Evolutionary conservation across 345 rosid genomes (phyloP), one percentile per base, ranked within the genome.

Genomic region (Arabidopsis suecica): DNA sequence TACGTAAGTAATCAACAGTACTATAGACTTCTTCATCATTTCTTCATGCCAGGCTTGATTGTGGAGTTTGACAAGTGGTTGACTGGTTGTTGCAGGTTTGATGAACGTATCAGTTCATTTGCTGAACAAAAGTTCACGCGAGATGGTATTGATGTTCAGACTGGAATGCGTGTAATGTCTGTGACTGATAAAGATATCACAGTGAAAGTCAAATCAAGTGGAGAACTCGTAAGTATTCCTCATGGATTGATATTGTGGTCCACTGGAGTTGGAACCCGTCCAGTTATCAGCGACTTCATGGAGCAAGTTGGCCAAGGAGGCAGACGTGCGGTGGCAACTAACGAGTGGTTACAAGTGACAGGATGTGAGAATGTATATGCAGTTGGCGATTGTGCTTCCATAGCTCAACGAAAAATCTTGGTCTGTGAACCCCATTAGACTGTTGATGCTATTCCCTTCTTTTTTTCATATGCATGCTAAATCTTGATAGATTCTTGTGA

Each of bases 231-330:
- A 41, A 78, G 88, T 30, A 9, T 93, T 65, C 93, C 97, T 25
- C 91, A 91, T 81, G 99, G 99, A 38, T 74, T 96, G 84, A 84
- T 96, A 75, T 73, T 96, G 61, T 93, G 98, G 99, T 96, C 99
- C 45, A 86, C 99, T 54, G 98, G 99, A 32, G 75, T 92, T 67
- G 87, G 86, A 68, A 85, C 97, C 72, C 96, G 91, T 32, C 98
- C 98, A 18, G 79, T 88, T 18, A 84, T 93, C 61, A 83, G 59
- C 64, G 88, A 96, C 85, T 83, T 93, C 74, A 96, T 93, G 99
- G 87, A 84, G 78, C 90, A 93, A 84, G 81, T 96, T 74, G 97
- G 88, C 30, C 99, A 96, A 96, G 85, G 80, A 22, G 85, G 89
- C 30, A 85, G 96, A 57, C 91, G 93, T 37, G 84, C 78, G 36